Base-by-base conservation (phyloP, 345 rosid genomes). In the Eutrema japonicum region DNA sequence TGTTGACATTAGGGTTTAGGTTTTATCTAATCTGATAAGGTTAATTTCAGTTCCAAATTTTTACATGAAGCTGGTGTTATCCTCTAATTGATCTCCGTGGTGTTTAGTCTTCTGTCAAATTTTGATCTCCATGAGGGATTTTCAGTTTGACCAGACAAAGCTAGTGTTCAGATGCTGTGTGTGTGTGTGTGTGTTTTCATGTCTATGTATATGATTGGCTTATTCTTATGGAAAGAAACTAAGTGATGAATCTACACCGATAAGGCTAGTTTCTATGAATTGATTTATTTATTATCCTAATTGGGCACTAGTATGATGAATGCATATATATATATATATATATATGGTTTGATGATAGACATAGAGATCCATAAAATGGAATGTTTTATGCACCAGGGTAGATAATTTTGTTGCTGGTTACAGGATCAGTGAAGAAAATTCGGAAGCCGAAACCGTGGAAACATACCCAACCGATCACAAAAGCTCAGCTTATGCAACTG, bases 371-470 rank as follows among this genome's bases (percentile, higher is more conserved):
- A 64, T 8, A 41, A 3, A 66, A 57, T 37, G 42, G 30, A 38
- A 33, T 14, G 30, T 22, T 29, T 6, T 64, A 33, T 22, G 16
- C 70, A 53, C 46, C 47, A 46, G 26, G 58, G 49, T 68, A 8
- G 79, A 26, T 68, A 10, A 43, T 32, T 33, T 13, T 63, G 14
- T 48, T 69, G 6, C 6, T 73, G 49, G 30, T 36, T 10, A 42
- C 77, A 90, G 96, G 83, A 67, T 11, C 70, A 42, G 84, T 65
- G 54, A 93, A 90, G 81, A 88, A 87, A 71, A 86, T 93, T 26
- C 82, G 92, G 74, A 90, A 90, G 87, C 98, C 98, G 22, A 90
- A 89, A 72, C 83, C 96, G 4, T 93, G 98, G 96, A 93, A 86
- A 74, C 96, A 90, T 85, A 67, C 96, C 54, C 85, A 86, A 77